Base-by-base conservation (phyloP, 208 protist species). In the Vickermania spadyakhi region DNA sequence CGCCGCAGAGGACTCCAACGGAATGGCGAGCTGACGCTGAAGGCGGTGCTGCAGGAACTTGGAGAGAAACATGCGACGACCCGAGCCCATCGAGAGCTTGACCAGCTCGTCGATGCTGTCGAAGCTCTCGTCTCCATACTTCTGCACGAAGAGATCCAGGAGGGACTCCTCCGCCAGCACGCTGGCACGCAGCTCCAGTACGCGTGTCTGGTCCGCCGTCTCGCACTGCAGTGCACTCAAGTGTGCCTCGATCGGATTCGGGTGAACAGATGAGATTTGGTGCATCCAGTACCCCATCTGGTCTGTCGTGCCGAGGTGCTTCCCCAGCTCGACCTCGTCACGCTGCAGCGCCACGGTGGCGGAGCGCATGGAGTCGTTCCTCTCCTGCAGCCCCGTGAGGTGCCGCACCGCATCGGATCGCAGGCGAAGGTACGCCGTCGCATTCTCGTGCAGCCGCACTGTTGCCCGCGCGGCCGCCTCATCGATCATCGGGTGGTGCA, bases 401-500 rank as follows among this genome's bases (percentile, higher is more conserved):
- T 85, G 76, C 3, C 54, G 49, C 13, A 89, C 55, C 0, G 76
- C 60, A 51, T 82, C 56, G 60, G 80, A 58, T 0, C 86, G 77
- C 0, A 73, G 86, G 31, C 84, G 66, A 11, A 90, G 65, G 58
- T 90, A 90, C 31, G 53, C 64, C 13, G 68, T 70, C 0, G 86
- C 86, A 62, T 86, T 86, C 29, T 78, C 68, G 41, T 86, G 79
- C 7, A 94, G 56, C 71, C 89, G 72, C 7, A 88, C 72, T 54
- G 88, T 77, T 5, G 90, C 61, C 31, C 73, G 70, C 57, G 88
- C 83, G n/a, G 83, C 76, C 1, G 79, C 84, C 0, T 77, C 73
- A 57, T 81, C 72, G 2, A 91, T 49, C 7, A 80, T 53, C 1
- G 61, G 54, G 36, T 49, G 23, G 14, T 69, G 68, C 7, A 72